These are phyloP conservation scores for Trichoderma polysporum DNA, from an alignment of 2,329 filamentous ascomycete species.

Conservation along the genomic window DNA sequence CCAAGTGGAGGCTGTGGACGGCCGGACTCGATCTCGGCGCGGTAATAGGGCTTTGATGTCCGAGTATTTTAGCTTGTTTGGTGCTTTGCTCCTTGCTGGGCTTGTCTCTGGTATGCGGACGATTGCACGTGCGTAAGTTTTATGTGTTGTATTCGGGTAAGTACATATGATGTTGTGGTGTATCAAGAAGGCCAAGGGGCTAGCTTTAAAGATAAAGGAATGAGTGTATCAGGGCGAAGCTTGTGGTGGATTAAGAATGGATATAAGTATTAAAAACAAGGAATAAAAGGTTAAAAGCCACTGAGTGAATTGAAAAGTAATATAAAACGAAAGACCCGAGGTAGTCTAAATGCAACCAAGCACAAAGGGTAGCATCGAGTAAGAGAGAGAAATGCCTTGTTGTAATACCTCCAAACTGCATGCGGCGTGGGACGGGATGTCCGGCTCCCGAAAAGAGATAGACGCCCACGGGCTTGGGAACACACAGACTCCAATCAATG, in stretches of 20 bases:
- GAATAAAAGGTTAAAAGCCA: background rate
- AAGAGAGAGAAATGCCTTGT: background rate
- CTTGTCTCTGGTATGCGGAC: background rate
- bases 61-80: background rate
- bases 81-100: background rate
- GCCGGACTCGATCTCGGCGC: conserved; percentile 16
- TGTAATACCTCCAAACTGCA: background rate
- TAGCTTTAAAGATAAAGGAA: background rate
- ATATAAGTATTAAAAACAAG: background rate
- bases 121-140: background rate
- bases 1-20: conserved; percentile 15
- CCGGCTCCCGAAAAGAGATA: conserved; percentile 6
- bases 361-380: background rate
- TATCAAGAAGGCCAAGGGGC: background rate
- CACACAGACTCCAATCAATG: background rate
- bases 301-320: background rate
- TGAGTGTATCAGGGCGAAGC: background rate
- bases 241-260: background rate
- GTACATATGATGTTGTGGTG: background rate
- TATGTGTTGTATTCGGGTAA: background rate
- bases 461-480: background rate
- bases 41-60: conserved; percentile 15
- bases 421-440: conserved; percentile 1
- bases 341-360: background rate
- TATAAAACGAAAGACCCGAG: background rate